Evolutionary conservation across 306 rosid species (phyloP), one percentile per base, ranked within the genome.

Genomic region (Luffa acutangula): DNA sequence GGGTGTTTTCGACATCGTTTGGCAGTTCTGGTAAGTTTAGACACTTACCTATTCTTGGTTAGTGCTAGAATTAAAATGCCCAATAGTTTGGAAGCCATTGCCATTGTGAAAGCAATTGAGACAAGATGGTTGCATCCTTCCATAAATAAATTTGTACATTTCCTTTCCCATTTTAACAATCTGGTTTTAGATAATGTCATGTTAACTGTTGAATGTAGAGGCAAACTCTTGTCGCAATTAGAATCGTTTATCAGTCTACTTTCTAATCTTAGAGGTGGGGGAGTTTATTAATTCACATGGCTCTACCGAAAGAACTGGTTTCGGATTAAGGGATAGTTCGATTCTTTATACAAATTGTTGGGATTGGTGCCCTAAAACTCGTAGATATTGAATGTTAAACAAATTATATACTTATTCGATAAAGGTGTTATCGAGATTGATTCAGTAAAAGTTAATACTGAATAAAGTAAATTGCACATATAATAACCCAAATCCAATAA

Each of bases 21-120:
- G n/a, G n/a, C n/a, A n/a, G n/a, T n/a, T n/a, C n/a, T n/a, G n/a
- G n/a, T n/a, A n/a, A n/a, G n/a, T n/a, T n/a, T n/a, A n/a, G n/a
- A n/a, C n/a, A n/a, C n/a, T n/a, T n/a, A n/a, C n/a, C n/a, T n/a
- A n/a, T n/a, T n/a, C n/a, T n/a, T n/a, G n/a, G n/a, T n/a, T n/a
- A n/a, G n/a, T n/a, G n/a, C n/a, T n/a, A n/a, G n/a, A n/a, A n/a
- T n/a, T n/a, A n/a, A n/a, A n/a, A n/a, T n/a, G n/a, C n/a, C n/a
- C n/a, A n/a, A n/a, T n/a, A n/a, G 99, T 82, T 86, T 96, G 94
- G 99, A 96, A 93, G 99, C 99, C 80, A 96, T 96, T 77, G 99
- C 99, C 81, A 87, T 97, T 0, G 88, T 96, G 74, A 93, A 96
- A 91, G 99, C 99, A 86, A 93, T 96, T 80, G 82, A 81, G 78